A percentile compares a stretch with the other conserved stretches of the same genome.
Evolutionary conservation across 2,329 filamentous ascomycete genomes (phyloP).

Genomic region (Emmonsia crescens): DNA sequence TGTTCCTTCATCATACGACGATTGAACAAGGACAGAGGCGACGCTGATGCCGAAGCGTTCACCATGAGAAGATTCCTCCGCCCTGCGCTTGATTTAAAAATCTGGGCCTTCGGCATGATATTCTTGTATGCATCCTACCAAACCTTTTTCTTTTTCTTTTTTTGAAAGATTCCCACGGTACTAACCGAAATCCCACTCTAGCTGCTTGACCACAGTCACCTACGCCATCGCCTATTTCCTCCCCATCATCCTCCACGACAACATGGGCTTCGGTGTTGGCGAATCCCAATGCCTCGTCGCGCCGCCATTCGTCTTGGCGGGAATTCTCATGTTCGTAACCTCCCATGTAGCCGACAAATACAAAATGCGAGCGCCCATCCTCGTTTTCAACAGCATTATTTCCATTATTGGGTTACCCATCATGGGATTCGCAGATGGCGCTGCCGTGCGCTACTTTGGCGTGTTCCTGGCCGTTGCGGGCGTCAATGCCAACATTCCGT

Average conservation of each 20-base stretch:
- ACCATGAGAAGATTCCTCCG: slow-evolving; percentile 28
- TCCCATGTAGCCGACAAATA: slow-evolving; percentile 59
- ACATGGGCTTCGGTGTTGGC: slow-evolving; percentile 54
- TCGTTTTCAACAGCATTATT: slow-evolving; percentile 55
- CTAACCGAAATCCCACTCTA: slow-evolving; percentile 28
- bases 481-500: slow-evolving; percentile 66
- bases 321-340: slow-evolving; percentile 49
- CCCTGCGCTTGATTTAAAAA: slow-evolving; percentile 40
- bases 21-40: slow-evolving; percentile 43
- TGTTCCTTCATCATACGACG: slow-evolving; percentile 40
- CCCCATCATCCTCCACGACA: slow-evolving; percentile 56
- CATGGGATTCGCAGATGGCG: slow-evolving; percentile 53
- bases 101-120: slow-evolving; percentile 45
- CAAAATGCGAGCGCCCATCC: slow-evolving; percentile 53
- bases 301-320: slow-evolving; percentile 56
- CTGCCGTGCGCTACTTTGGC: slow-evolving; percentile 57
- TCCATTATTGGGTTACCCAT: slow-evolving; percentile 60
- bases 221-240: slow-evolving; percentile 73
- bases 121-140: slow-evolving; percentile 29
- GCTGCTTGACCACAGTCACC: slow-evolving; percentile 59
- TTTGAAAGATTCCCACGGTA: not conserved
- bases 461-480: slow-evolving; percentile 67
- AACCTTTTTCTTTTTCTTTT: not conserved
- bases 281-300: slow-evolving; percentile 60
- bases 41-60: slow-evolving; percentile 41